Conservation (phyloP, 169 alveolate genomes). For the Toxoplasma gondii region DNA sequence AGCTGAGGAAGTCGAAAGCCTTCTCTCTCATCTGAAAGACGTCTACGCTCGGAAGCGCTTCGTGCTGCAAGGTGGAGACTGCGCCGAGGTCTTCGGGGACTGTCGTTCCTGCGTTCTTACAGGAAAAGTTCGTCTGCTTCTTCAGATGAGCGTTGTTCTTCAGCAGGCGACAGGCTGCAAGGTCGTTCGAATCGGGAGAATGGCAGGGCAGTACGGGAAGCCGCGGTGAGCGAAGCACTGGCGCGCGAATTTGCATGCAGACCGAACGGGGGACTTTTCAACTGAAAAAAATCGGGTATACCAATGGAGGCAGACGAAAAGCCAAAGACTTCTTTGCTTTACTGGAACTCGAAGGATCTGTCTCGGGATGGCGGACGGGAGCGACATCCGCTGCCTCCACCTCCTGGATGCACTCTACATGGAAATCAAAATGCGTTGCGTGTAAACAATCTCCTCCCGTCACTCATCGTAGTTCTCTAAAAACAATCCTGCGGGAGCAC, state of each 20-base stretch:
- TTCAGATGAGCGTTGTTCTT: not conserved
- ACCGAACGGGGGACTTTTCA: too few species aligned
- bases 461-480: too few species aligned
- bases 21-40: not conserved
- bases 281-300: too few species aligned
- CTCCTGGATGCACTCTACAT: too few species aligned
- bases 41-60: conserved; percentile 11
- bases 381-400: too few species aligned
- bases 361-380: too few species aligned
- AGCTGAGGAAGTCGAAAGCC: not conserved
- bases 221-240: not conserved
- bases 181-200: not conserved
- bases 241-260: not conserved
- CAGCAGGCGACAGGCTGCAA: not conserved
- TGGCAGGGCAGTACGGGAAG: conserved; percentile 31
- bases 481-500: too few species aligned
- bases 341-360: too few species aligned
- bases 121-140: not conserved
- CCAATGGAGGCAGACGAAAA: too few species aligned
- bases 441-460: too few species aligned
- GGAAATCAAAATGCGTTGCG: too few species aligned
- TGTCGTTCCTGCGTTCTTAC: not conserved
- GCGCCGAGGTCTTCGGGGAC: conserved; percentile 24
- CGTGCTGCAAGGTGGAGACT: conserved; percentile 27
- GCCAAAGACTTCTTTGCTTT: too few species aligned